Conservation (phyloP, 140 eudicot species). For the Senecio squalidus region DNA sequence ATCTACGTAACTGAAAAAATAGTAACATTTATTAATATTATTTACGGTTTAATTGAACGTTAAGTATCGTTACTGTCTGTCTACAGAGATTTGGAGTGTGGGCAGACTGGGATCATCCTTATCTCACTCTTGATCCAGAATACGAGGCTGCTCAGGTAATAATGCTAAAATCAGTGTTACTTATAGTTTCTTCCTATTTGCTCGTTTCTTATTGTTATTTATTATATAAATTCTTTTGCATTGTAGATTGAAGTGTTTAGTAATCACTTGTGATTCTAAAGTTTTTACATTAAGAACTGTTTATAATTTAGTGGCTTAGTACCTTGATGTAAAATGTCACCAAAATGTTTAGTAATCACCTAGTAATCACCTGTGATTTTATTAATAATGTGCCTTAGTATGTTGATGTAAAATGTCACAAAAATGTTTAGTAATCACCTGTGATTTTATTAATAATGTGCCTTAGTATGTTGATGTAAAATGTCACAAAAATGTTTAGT, state of each 20-base stretch:
- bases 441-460: no score
- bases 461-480: no score
- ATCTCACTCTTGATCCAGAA: conserved; percentile 94
- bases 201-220: neutral
- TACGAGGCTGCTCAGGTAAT: conserved; percentile 97
- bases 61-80: conserved; percentile 4
- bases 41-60: neutral
- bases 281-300: no score
- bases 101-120: conserved; percentile 98
- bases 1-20: neutral
- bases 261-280: no score
- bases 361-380: no score
- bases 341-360: no score
- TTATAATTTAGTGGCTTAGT: no score
- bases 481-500: no score
- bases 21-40: neutral
- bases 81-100: conserved; percentile 86
- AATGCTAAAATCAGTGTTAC: neutral
- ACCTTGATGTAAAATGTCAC: no score
- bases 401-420: no score
- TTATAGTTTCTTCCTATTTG: neutral
- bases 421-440: no score
- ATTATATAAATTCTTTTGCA: neutral
- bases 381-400: no score
- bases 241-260: conserved; percentile 94